Conservation (phyloP, 768 basidiomycete species). For the Sarcodon sp. region DNA sequence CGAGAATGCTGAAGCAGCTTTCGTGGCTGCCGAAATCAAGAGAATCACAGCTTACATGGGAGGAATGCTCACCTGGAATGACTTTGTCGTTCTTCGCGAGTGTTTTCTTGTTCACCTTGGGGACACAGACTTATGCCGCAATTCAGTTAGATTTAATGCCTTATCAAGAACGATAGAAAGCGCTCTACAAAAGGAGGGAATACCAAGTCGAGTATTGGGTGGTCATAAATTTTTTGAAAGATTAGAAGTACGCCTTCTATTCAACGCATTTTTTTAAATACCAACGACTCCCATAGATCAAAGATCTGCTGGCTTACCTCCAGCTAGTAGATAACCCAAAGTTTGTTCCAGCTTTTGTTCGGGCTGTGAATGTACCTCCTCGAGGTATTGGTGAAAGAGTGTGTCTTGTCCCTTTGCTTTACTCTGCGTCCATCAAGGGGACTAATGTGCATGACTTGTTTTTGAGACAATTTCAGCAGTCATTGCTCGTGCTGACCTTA, state of each 20-base stretch:
- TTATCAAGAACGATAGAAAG: slow-evolving; percentile 65
- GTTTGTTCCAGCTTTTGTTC: slow-evolving; percentile 52
- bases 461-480: slow-evolving; percentile 50
- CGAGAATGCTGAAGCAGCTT: slow-evolving; percentile 54
- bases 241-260: slow-evolving; percentile 36
- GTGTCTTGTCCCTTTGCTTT: slow-evolving; percentile 1
- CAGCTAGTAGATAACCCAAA: slow-evolving; percentile 69
- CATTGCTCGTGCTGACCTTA: slow-evolving; percentile 32
- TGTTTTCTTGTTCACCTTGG: slow-evolving; percentile 3
- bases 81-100: slow-evolving; percentile 78
- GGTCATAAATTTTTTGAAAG: slow-evolving; percentile 86
- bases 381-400: slow-evolving; percentile 76
- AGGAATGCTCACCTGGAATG: slow-evolving; percentile 55
- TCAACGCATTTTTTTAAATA: background rate
- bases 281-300: slow-evolving; percentile 34
- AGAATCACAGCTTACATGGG: slow-evolving; percentile 63
- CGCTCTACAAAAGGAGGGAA: slow-evolving; percentile 64
- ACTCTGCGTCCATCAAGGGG: background rate
- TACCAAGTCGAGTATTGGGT: slow-evolving; percentile 63
- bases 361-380: slow-evolving; percentile 62
- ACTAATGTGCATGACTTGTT: background rate
- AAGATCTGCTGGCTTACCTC: slow-evolving; percentile 72
- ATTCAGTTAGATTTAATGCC: slow-evolving; percentile 67
- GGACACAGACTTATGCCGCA: background rate
- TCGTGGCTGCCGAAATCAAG: slow-evolving; percentile 70